Evolutionary conservation across 805 yeast species (phyloP).

Genomic region (Wickerhamiella domercqiae): DNA sequence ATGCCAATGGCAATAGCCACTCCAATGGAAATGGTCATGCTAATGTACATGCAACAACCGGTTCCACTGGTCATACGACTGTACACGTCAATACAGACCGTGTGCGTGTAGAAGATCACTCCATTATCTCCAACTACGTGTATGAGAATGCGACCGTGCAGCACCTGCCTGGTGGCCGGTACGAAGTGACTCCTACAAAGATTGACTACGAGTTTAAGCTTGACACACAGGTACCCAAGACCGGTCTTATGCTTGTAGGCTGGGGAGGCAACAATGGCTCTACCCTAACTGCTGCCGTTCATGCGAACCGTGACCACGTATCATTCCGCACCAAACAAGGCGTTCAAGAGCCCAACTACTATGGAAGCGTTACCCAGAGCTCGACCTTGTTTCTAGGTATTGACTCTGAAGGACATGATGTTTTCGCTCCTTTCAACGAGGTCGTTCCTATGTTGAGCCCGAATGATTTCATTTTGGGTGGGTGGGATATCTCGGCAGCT

Average conservation of each 20-base stretch:
- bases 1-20: conserved; percentile 2
- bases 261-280: conserved; percentile 96
- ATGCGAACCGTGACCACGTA: conserved; percentile 70
- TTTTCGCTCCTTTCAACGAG: conserved; percentile 83
- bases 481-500: conserved; percentile 81
- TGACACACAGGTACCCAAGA: conserved; percentile 64
- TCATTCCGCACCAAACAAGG: conserved; percentile 75
- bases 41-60: conserved; percentile 20
- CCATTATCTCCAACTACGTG: conserved; percentile 41
- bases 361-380: conserved; percentile 88
- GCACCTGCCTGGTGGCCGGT: conserved; percentile 32
- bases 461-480: conserved; percentile 76
- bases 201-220: conserved; percentile 74
- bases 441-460: conserved; percentile 81
- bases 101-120: conserved; percentile 34
- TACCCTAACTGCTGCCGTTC: conserved; percentile 68
- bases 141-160: conserved; percentile 67
- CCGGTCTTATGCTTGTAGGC: conserved; percentile 84
- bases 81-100: conserved; percentile 45
- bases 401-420: conserved; percentile 67
- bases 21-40: conserved; percentile 13
- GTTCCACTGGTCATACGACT: conserved; percentile 27
- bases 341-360: conserved; percentile 60
- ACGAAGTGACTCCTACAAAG: conserved; percentile 52
- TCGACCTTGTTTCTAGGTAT: conserved; percentile 83